A percentile compares a stretch with the other conserved stretches of the same genome.
Evolutionary conservation across 805 yeast genomes (phyloP).

Genomic region (Candida multigemmis): DNA sequence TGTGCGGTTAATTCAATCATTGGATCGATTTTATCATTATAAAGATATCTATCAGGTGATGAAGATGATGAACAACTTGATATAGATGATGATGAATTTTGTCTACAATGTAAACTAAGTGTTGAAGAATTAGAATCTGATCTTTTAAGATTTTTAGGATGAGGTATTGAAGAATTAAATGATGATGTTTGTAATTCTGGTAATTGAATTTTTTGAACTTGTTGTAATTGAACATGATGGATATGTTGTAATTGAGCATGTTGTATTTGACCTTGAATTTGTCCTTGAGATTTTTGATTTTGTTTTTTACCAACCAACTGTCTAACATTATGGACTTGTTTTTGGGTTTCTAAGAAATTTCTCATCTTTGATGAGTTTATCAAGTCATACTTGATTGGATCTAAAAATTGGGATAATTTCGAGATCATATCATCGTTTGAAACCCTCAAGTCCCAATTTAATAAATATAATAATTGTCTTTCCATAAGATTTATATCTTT

Average conservation of each 20-base stretch:
- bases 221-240: conserved; percentile 1
- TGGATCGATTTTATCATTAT: conserved; percentile 21
- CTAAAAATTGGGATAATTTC: conserved; percentile 37
- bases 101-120: background rate
- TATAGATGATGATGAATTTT: conserved; percentile 3
- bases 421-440: conserved; percentile 33
- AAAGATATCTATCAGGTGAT: too few relatives aligned
- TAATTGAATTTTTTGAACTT: background rate
- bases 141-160: conserved; percentile 1
- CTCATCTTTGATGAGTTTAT: conserved; percentile 24
- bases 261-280: too few relatives aligned
- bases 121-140: conserved; percentile 2
- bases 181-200: conserved; percentile 1
- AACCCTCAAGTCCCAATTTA: conserved; percentile 62
- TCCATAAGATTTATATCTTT: conserved; percentile 77
- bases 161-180: background rate
- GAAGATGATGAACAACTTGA: conserved; percentile 4
- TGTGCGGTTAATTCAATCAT: conserved; percentile 24
- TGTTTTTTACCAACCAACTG: conserved; percentile 6
- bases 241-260: too few relatives aligned
- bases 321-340: too few relatives aligned
- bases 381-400: conserved; percentile 39
- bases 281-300: conserved; percentile 6
- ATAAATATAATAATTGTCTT: conserved; percentile 57
- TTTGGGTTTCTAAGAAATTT: conserved; percentile 17